Conservation (phyloP, 495 filamentous ascomycete genomes). For the Trichoderma erinaceum region DNA sequence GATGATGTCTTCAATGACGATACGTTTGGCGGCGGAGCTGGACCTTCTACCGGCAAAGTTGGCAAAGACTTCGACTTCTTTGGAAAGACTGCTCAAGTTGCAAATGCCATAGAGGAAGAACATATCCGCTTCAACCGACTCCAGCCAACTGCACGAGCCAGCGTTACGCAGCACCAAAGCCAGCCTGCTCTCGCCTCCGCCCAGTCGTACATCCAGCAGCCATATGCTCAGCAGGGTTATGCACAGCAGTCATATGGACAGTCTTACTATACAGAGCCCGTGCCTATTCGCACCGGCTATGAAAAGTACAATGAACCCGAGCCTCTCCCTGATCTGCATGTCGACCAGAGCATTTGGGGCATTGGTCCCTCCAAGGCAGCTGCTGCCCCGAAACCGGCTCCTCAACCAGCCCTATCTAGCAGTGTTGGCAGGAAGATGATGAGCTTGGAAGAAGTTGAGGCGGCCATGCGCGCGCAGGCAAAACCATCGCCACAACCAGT, state of each 20-base stretch:
- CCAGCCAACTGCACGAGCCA: slow-evolving; percentile 42
- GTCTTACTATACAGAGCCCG: slow-evolving; percentile 21
- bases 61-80: slow-evolving; percentile 98
- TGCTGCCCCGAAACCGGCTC: slow-evolving; percentile 26
- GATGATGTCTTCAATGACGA: slow-evolving; percentile 96
- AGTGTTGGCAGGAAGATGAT: slow-evolving; percentile 70
- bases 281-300: slow-evolving; percentile 67
- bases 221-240: slow-evolving; percentile 25
- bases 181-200: slow-evolving; percentile 19
- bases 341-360: slow-evolving; percentile 90
- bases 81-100: slow-evolving; percentile 78
- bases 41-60: slow-evolving; percentile 32
- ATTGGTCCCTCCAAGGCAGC: slow-evolving; percentile 56
- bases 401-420: slow-evolving; percentile 24
- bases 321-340: slow-evolving; percentile 73
- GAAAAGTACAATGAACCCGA: slow-evolving; percentile 76
- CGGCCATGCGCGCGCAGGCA: slow-evolving; percentile 71
- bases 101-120: slow-evolving; percentile 81
- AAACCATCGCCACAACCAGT: slow-evolving; percentile 40
- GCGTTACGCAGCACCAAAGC: slow-evolving; percentile 18
- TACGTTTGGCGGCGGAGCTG: slow-evolving; percentile 66
- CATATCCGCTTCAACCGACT: slow-evolving; percentile 73
- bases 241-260: slow-evolving; percentile 33
- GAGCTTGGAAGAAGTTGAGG: slow-evolving; percentile 96
- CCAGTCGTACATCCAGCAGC: slow-evolving; percentile 18